phyloP scores from a whole-genome alignment of 1,284 basidiomycete species.

The Fistulinella cinereoalba region DNA sequence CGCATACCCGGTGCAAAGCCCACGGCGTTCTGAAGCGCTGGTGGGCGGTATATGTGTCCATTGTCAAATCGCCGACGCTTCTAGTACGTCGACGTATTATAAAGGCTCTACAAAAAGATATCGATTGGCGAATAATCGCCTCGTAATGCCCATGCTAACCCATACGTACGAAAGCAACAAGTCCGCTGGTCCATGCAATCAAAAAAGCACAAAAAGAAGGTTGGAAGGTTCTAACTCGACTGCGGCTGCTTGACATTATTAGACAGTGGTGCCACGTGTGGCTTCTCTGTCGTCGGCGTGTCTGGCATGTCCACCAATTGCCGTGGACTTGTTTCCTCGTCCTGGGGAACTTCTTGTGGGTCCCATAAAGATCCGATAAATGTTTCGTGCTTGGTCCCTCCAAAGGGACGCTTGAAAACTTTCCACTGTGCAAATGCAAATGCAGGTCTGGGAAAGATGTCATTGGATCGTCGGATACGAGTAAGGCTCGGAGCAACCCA shows the following conservation, averaged over 20 bases:
- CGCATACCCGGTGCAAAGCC: no score
- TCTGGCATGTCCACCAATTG: slow-evolving; percentile 13
- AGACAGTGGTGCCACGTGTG: slow-evolving; percentile 2
- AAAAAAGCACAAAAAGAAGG: slow-evolving; percentile 1
- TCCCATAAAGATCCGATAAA: slow-evolving; percentile 24
- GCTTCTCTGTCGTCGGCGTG: slow-evolving; percentile 21
- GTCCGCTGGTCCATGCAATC: slow-evolving; percentile 1
- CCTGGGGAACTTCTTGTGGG: slow-evolving; percentile 16
- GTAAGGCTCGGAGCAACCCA: slow-evolving; percentile 24
- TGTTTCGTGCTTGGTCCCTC: slow-evolving; percentile 14
- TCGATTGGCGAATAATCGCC: slow-evolving; percentile 9
- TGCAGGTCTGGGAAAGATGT: slow-evolving; percentile 16
- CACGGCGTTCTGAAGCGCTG: no score
- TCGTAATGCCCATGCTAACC: slow-evolving; percentile 1
- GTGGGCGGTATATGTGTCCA: slow-evolving; percentile 3
- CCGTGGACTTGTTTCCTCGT: slow-evolving; percentile 21
- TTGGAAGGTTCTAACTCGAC: slow-evolving; percentile 6
- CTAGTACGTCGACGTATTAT: slow-evolving; percentile 18
- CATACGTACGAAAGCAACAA: slow-evolving; percentile 6
- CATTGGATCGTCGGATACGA: background rate
- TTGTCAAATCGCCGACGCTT: no score
- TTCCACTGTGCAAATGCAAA: slow-evolving; percentile 35
- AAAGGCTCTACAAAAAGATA: slow-evolving; percentile 15
- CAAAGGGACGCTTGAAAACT: slow-evolving; percentile 24
- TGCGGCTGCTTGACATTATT: slow-evolving; percentile 5